These are phyloP conservation scores for Microcyclosporella mali DNA, from an alignment of 2,329 filamentous ascomycete species.

Conservation along the genomic window DNA sequence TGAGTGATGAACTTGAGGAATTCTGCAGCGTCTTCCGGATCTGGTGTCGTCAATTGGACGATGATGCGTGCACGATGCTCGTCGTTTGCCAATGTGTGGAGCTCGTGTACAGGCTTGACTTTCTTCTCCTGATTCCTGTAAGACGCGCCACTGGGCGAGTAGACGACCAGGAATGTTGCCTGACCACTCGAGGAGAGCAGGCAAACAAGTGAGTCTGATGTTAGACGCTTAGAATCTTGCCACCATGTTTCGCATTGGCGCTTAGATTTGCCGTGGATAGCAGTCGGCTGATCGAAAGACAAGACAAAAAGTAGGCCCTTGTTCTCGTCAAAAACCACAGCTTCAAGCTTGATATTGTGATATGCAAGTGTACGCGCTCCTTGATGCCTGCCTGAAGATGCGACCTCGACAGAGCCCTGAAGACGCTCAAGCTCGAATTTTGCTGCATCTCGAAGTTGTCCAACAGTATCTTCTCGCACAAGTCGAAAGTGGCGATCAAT, in stretches of 20 bases:
- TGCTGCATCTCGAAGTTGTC: conserved; percentile 57
- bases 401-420: conserved; percentile 11
- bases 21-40: background rate
- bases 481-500: conserved; percentile 68
- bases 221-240: conserved; percentile 45
- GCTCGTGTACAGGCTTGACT: background rate
- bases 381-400: conserved; percentile 1
- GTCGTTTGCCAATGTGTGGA: conserved; percentile 5
- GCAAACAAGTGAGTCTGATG: conserved; percentile 47
- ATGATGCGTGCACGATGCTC: conserved; percentile 9
- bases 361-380: conserved; percentile 35
- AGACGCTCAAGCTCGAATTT: conserved; percentile 36
- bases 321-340: conserved; percentile 33
- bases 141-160: background rate
- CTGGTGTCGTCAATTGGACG: conserved; percentile 5
- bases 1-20: conserved; percentile 2
- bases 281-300: conserved; percentile 42
- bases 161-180: conserved; percentile 25
- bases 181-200: conserved; percentile 35
- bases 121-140: conserved; percentile 8
- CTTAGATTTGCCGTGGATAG: conserved; percentile 16
- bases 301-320: conserved; percentile 43
- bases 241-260: conserved; percentile 45
- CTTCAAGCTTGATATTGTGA: conserved; percentile 29
- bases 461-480: conserved; percentile 64